Conservation (phyloP, 495 filamentous ascomycete genomes). For the Hypoxylon perforatum region DNA sequence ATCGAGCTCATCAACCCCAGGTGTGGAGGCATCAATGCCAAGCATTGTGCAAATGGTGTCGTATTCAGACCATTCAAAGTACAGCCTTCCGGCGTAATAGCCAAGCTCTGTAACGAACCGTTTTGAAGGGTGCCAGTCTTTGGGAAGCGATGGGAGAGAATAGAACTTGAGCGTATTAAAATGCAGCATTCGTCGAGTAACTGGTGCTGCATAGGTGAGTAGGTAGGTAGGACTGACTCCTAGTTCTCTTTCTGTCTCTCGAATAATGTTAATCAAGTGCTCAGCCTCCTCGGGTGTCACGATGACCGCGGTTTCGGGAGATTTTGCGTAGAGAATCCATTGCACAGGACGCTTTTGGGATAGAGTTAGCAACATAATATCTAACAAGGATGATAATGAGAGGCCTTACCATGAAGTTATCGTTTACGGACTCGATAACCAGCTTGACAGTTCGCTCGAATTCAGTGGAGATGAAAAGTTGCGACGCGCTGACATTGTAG, state of each 20-base stretch:
- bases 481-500: slow-evolving; percentile 24
- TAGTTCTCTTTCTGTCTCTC: slow-evolving; percentile 9
- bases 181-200: slow-evolving; percentile 63
- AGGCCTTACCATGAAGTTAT: slow-evolving; percentile 36
- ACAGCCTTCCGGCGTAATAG: slow-evolving; percentile 64
- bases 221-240: slow-evolving; percentile 44
- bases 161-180: slow-evolving; percentile 63
- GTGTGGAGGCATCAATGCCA: slow-evolving; percentile 24
- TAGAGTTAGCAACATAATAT: slow-evolving; percentile 11
- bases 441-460: slow-evolving; percentile 47
- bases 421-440: slow-evolving; percentile 20
- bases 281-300: slow-evolving; percentile 68
- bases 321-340: slow-evolving; percentile 47
- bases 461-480: slow-evolving; percentile 48
- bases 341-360: slow-evolving; percentile 47
- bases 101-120: slow-evolving; percentile 66
- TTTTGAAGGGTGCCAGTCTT: slow-evolving; percentile 48
- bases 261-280: slow-evolving; percentile 54
- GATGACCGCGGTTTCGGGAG: slow-evolving; percentile 53
- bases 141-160: slow-evolving; percentile 55
- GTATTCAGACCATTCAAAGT: slow-evolving; percentile 62
- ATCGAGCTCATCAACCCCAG: slow-evolving; percentile 25
- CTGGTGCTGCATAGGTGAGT: slow-evolving; percentile 62
- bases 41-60: slow-evolving; percentile 39
- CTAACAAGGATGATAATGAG: not conserved